These are phyloP conservation scores for Clitopilus passeckerianus DNA, from an alignment of 768 basidiomycete genomes.

Conservation along the genomic window DNA sequence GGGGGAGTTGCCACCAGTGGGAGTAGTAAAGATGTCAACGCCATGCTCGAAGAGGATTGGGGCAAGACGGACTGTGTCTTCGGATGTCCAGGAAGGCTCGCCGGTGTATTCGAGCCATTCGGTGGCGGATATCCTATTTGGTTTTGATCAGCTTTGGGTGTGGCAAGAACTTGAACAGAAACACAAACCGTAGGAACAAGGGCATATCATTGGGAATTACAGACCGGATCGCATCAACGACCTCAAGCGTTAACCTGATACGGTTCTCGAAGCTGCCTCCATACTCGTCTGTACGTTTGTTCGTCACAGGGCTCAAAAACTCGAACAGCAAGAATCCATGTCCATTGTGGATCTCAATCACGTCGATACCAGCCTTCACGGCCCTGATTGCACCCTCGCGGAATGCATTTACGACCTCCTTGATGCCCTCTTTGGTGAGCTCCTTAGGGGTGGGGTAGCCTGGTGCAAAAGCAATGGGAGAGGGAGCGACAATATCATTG, in stretches of 20 bases:
- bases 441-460: constrained; percentile 49
- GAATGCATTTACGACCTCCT: constrained; percentile 51
- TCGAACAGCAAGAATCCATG: constrained; percentile 56
- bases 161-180: constrained; percentile 1
- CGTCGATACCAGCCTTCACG: constrained; percentile 55
- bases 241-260: constrained; percentile 53
- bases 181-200: constrained; percentile 58
- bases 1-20: constrained; percentile 54
- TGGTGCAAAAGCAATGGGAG: constrained; percentile 37
- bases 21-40: constrained; percentile 74
- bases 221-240: constrained; percentile 59
- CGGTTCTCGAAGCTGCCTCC: constrained; percentile 73
- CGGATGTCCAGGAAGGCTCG: constrained; percentile 60
- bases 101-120: constrained; percentile 69
- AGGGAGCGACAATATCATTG: constrained; percentile 53
- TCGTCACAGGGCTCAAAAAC: constrained; percentile 57
- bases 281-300: constrained; percentile 64
- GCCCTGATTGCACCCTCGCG: constrained; percentile 45
- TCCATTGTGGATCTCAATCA: constrained; percentile 59
- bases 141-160: neutral
- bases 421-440: constrained; percentile 52
- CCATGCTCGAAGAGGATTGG: constrained; percentile 56
- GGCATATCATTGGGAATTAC: constrained; percentile 60
- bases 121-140: constrained; percentile 54
- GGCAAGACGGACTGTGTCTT: constrained; percentile 63